Evolutionary conservation across 768 basidiomycete species (phyloP).

Genomic region (Cystobasidium onofrii): DNA sequence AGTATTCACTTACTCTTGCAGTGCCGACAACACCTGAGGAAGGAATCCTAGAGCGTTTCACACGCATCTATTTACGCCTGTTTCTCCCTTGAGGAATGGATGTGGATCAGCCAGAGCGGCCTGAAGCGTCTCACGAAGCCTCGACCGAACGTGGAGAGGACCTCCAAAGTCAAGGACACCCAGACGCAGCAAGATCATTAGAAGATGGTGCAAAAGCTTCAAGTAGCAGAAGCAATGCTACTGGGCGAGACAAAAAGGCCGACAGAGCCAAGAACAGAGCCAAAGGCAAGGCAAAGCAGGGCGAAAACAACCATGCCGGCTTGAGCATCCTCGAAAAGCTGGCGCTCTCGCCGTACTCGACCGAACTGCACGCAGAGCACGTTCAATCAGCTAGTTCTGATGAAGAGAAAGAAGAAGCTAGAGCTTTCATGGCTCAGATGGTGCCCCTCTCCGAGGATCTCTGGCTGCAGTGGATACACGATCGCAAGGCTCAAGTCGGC

Average conservation of each 20-base stretch:
- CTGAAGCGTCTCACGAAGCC: neutral
- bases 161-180: neutral
- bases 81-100: neutral
- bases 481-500: neutral
- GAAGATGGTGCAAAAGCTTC: neutral
- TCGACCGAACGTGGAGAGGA: no score
- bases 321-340: slow-evolving; percentile 1
- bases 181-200: neutral
- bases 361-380: slow-evolving; percentile 1
- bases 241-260: no score
- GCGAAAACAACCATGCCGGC: no score
- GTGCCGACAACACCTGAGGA: no score
- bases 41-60: no score
- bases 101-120: neutral
- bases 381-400: neutral
- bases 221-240: neutral
- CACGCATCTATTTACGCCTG: no score
- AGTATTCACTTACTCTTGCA: no score
- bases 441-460: neutral
- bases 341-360: slow-evolving; percentile 11
- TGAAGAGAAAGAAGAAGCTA: slow-evolving; percentile 21
- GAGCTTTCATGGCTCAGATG: slow-evolving; percentile 21
- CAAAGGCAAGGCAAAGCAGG: neutral
- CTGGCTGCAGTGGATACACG: slow-evolving; percentile 22
- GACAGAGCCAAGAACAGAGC: neutral